Evolutionary conservation across 1,139 yeast genomes (phyloP).

Genomic region (Lizanozyma gosingica): DNA sequence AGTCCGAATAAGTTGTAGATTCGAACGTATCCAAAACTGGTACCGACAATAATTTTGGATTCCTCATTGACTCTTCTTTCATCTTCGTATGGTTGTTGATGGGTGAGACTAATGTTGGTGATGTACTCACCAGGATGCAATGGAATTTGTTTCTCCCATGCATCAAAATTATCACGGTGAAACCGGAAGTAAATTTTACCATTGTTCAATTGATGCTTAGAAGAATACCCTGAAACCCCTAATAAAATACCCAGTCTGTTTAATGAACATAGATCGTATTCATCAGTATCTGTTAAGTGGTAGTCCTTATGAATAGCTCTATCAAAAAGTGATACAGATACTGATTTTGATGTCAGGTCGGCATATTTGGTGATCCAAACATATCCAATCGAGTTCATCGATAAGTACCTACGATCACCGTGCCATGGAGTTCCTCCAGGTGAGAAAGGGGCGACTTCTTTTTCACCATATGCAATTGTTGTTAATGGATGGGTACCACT

Average conservation of each 20-base stretch:
- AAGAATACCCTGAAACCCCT: slow-evolving; percentile 37
- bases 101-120: slow-evolving; percentile 29
- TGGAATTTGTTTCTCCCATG: slow-evolving; percentile 37
- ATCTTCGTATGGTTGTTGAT: slow-evolving; percentile 10
- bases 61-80: slow-evolving; percentile 11
- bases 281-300: slow-evolving; percentile 69
- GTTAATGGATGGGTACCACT: slow-evolving; percentile 3
- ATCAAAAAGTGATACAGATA: slow-evolving; percentile 85
- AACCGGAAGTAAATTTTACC: slow-evolving; percentile 36
- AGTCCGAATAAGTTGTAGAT: slow-evolving; percentile 34
- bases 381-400: slow-evolving; percentile 76
- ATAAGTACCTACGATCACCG: slow-evolving; percentile 58
- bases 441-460: slow-evolving; percentile 35
- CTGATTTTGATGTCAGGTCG: slow-evolving; percentile 32
- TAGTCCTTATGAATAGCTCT: slow-evolving; percentile 71
- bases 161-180: slow-evolving; percentile 35
- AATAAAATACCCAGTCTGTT: slow-evolving; percentile 59
- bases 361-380: slow-evolving; percentile 68
- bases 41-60: slow-evolving; percentile 33
- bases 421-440: slow-evolving; percentile 86
- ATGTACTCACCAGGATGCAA: slow-evolving; percentile 23
- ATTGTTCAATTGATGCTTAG: slow-evolving; percentile 21
- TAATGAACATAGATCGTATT: slow-evolving; percentile 70
- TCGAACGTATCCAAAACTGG: slow-evolving; percentile 33
- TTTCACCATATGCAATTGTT: slow-evolving; percentile 2